A percentile compares a stretch with the other conserved stretches of the same genome.
phyloP scores from a whole-genome alignment of 192 early-diverging fungal species.

The Pilobolus umbonatus region DNA sequence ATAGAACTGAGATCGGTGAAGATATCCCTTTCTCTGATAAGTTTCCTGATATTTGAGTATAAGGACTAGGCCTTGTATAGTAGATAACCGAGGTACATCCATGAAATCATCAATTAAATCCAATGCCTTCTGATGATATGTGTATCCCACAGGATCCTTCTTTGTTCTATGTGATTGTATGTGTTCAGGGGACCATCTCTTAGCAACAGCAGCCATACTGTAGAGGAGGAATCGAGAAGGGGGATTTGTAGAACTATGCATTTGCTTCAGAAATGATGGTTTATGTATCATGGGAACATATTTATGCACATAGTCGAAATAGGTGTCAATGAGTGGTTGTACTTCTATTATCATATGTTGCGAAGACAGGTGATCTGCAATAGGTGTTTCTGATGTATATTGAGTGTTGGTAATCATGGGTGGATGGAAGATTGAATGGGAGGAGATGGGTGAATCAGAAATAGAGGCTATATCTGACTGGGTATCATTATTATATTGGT shows the following conservation, averaged over 20 bases:
- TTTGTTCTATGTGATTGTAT: neutral
- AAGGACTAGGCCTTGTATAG: slow-evolving; percentile 47
- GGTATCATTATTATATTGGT: slow-evolving; percentile 5
- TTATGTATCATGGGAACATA: slow-evolving; percentile 54
- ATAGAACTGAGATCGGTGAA: slow-evolving; percentile 46
- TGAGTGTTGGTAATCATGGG: neutral
- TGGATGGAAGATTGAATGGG: slow-evolving; percentile 4
- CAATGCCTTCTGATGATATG: slow-evolving; percentile 25
- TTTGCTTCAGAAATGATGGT: slow-evolving; percentile 41
- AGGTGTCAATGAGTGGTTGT: slow-evolving; percentile 32
- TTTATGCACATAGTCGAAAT: slow-evolving; percentile 49
- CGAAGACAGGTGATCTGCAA: slow-evolving; percentile 7
- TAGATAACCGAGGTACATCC: slow-evolving; percentile 47
- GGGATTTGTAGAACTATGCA: slow-evolving; percentile 41
- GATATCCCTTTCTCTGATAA: slow-evolving; percentile 39
- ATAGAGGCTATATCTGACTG: slow-evolving; percentile 13
- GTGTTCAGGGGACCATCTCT: slow-evolving; percentile 34
- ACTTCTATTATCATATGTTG: neutral
- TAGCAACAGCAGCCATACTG: slow-evolving; percentile 49
- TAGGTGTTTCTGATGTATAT: neutral
- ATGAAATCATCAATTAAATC: slow-evolving; percentile 41
- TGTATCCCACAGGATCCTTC: slow-evolving; percentile 6
- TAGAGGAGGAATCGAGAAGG: slow-evolving; percentile 50
- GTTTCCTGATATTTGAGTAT: slow-evolving; percentile 52
- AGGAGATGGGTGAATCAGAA: slow-evolving; percentile 11